Base-by-base conservation (phyloP, 106 monocot species). In the Dendrobium officinale region DNA sequence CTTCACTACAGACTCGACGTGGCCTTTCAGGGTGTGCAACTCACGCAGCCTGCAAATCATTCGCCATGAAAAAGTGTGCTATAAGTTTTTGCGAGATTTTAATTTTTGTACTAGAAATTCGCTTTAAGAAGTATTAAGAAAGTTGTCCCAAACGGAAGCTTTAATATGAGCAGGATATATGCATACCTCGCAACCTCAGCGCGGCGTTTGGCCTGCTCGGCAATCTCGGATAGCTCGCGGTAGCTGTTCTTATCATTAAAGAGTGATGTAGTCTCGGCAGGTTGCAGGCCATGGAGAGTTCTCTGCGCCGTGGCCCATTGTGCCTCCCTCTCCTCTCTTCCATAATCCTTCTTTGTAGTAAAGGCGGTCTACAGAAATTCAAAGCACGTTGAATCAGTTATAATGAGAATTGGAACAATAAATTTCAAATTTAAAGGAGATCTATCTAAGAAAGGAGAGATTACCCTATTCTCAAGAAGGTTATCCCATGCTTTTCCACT, bases 401-500 rank as follows among this genome's bases (percentile, higher is more conserved):
- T 3, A 70, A 3, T 29, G 26, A 51, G 0, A 76, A 49, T 51
- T 51, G 51, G 51, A 51, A 51, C 15, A 13, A 16, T 51, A 13
- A 13, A 51, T 51, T 51, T 51, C 2, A 51, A 51, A 51, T 16
- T 51, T 11, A 2, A 49, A 70, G 3, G 33, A 43, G n/a, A 19
- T 15, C 61, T 11, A 19, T 15, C 61, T 11, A 44, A 42, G 42
- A 19, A 18, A 42, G 3, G 22, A 9, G 43, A 8, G 41, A 37
- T 48, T 59, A 92, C 89, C 89, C 83, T 92, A 27, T 92, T 87
- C 73, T 92, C 87, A 2, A 92, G 78, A 22, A 92, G 88, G 79
- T 80, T 92, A 43, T 92, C 85, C 92, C 92, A 92, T 19, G 92
- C 92, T 74, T 87, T 87, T 79, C 92, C 89, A 47, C 92, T 89